These are phyloP conservation scores for Flaveria linearis DNA, from an alignment of 129 eudicot species.

Conservation along the genomic window DNA sequence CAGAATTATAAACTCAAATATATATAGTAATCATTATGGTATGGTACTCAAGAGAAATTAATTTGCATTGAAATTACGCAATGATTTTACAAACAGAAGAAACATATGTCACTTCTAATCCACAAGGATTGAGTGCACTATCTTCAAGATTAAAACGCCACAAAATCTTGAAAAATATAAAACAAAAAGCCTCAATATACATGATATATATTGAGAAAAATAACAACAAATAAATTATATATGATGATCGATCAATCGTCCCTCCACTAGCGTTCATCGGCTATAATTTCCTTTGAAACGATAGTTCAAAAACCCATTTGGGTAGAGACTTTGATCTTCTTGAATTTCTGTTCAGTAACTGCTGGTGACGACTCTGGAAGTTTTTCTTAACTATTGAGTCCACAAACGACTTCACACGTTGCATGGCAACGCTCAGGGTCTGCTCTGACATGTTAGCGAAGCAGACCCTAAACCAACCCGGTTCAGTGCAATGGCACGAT, in stretches of 20 bases:
- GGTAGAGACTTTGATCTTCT: conserved; percentile 63
- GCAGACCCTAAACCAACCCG: conserved; percentile 97
- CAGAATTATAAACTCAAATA: not conserved
- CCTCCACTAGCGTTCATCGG: conserved; percentile 53
- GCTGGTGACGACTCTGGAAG: conserved; percentile 34
- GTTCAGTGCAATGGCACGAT: conserved; percentile 87
- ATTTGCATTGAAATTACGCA: conserved; percentile 35
- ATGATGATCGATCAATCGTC: conserved; percentile 7
- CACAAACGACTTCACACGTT: conserved; percentile 51
- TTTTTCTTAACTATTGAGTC: conserved; percentile 30
- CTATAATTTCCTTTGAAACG: conserved; percentile 62
- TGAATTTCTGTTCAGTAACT: conserved; percentile 42
- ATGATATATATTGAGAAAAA: conserved; percentile 33
- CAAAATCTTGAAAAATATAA: conserved; percentile 7
- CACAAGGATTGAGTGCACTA: conserved; percentile 86
- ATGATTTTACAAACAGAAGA: conserved; percentile 36
- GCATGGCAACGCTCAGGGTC: conserved; percentile 59
- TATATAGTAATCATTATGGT: not conserved
- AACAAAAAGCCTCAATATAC: conserved; percentile 24
- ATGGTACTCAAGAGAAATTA: not conserved
- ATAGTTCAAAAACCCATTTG: conserved; percentile 94
- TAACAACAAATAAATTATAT: conserved; percentile 21
- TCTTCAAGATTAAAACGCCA: conserved; percentile 28
- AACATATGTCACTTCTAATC: conserved; percentile 77
- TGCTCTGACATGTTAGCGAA: conserved; percentile 93